Evolutionary conservation across 805 yeast species (phyloP).

Genomic region (Candida ortonii): DNA sequence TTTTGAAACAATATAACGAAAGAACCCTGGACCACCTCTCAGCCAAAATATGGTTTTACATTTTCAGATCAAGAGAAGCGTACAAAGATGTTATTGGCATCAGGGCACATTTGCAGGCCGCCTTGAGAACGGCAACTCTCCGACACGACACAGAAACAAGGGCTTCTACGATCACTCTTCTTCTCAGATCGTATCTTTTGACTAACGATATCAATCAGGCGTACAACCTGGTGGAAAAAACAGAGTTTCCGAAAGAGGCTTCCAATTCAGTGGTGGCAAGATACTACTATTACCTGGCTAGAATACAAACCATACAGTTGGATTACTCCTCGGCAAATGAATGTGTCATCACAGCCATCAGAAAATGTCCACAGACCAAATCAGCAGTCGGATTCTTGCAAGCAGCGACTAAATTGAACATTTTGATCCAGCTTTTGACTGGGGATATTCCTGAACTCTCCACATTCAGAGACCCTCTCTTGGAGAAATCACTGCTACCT

Average conservation of each 20-base stretch:
- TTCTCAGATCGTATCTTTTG: slow-evolving; percentile 75
- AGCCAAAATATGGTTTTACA: slow-evolving; percentile 93
- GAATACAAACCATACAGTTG: slow-evolving; percentile 85
- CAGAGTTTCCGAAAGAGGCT: slow-evolving; percentile 82
- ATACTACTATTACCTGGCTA: slow-evolving; percentile 87
- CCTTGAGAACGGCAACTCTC: slow-evolving; percentile 82
- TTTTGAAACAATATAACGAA: slow-evolving; percentile 66
- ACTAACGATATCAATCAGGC: slow-evolving; percentile 85
- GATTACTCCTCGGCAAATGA: slow-evolving; percentile 90
- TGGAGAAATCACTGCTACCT: slow-evolving; percentile 66
- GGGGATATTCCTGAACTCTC: slow-evolving; percentile 95
- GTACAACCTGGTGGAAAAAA: slow-evolving; percentile 81
- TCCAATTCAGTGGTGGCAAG: slow-evolving; percentile 83
- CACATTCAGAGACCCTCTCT: slow-evolving; percentile 62
- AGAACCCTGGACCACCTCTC: slow-evolving; percentile 81
- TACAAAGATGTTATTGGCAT: slow-evolving; percentile 50
- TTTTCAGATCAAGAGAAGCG: slow-evolving; percentile 73
- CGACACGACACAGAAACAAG: slow-evolving; percentile 92
- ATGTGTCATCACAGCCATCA: slow-evolving; percentile 86
- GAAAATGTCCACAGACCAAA: slow-evolving; percentile 92
- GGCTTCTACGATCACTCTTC: slow-evolving; percentile 80
- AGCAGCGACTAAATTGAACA: slow-evolving; percentile 82
- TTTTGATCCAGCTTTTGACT: slow-evolving; percentile 86
- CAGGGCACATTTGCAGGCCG: slow-evolving; percentile 67
- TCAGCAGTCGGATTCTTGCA: slow-evolving; percentile 85